Conservation (phyloP, 2,329 filamentous ascomycete genomes). For the Diplodia intermedia region DNA sequence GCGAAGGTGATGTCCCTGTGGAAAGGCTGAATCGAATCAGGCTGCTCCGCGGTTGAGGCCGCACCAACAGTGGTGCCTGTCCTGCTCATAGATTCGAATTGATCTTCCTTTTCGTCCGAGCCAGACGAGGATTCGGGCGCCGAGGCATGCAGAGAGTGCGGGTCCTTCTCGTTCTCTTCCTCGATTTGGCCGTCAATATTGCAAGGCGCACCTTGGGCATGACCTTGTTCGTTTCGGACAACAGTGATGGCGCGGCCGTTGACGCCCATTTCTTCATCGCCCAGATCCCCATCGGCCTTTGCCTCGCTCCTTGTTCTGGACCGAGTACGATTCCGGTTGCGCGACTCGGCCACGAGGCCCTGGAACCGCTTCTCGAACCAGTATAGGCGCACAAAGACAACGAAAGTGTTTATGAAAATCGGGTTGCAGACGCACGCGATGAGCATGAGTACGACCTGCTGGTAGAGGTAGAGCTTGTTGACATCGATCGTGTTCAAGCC, state of each 20-base stretch:
- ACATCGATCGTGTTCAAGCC: constrained; percentile 79
- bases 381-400: constrained; percentile 91
- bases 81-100: constrained; percentile 9
- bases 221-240: constrained; percentile 63
- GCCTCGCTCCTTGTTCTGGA: constrained; percentile 59
- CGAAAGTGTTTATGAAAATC: constrained; percentile 62
- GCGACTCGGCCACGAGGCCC: constrained; percentile 76
- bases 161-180: constrained; percentile 42
- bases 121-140: constrained; percentile 55
- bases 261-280: constrained; percentile 67
- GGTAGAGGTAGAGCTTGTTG: constrained; percentile 56
- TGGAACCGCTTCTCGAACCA: constrained; percentile 99
- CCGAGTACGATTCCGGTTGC: constrained; percentile 69
- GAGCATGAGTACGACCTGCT: constrained; percentile 58
- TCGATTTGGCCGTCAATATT: constrained; percentile 62
- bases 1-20: constrained; percentile 70
- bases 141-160: neutral
- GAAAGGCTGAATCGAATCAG: constrained; percentile 39
- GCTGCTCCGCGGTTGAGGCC: neutral
- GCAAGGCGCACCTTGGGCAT: constrained; percentile 59
- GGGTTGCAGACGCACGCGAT: constrained; percentile 49
- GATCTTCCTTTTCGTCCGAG: constrained; percentile 43
- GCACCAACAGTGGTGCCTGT: neutral
- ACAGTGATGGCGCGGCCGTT: constrained; percentile 71
- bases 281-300: constrained; percentile 53